Evolutionary conservation across 1,139 yeast species (phyloP).

Genomic region (Pneumocystis wakefieldiae): DNA sequence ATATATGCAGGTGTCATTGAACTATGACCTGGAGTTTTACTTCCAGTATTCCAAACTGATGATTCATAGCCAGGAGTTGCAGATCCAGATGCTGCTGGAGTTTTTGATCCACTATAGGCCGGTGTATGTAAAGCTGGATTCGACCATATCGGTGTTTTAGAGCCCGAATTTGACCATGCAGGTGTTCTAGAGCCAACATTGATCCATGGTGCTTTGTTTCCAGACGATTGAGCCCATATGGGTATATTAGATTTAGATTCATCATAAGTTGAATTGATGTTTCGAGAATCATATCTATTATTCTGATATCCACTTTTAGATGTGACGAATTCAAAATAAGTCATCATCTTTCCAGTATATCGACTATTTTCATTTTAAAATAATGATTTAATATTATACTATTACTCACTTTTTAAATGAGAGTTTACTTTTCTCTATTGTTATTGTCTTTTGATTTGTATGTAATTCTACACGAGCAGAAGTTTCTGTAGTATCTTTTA

Average conservation of each 20-base stretch:
- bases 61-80: constrained; percentile 17
- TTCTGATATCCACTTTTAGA: constrained; percentile 26
- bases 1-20: constrained; percentile 23
- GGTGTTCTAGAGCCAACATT: constrained; percentile 26
- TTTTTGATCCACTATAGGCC: constrained; percentile 22
- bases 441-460: constrained; percentile 75
- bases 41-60: constrained; percentile 25
- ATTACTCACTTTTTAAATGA: constrained; percentile 34
- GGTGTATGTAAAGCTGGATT: constrained; percentile 16
- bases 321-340: constrained; percentile 67
- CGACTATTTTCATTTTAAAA: constrained; percentile 16
- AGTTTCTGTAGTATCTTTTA: constrained; percentile 83
- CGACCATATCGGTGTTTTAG: constrained; percentile 36
- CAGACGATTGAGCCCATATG: constrained; percentile 24
- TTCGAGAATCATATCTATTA: constrained; percentile 6
- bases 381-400: constrained; percentile 23
- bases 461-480: constrained; percentile 87
- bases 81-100: constrained; percentile 32
- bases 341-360: constrained; percentile 41
- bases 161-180: constrained; percentile 30
- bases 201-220: constrained; percentile 38
- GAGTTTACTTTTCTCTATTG: constrained; percentile 64
- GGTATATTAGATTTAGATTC: constrained; percentile 2
- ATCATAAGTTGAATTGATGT: background rate
- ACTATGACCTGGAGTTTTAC: constrained; percentile 37